These are phyloP conservation scores for Conringia planisiliqua DNA, from an alignment of 345 rosid species.

Conservation along the genomic window DNA sequence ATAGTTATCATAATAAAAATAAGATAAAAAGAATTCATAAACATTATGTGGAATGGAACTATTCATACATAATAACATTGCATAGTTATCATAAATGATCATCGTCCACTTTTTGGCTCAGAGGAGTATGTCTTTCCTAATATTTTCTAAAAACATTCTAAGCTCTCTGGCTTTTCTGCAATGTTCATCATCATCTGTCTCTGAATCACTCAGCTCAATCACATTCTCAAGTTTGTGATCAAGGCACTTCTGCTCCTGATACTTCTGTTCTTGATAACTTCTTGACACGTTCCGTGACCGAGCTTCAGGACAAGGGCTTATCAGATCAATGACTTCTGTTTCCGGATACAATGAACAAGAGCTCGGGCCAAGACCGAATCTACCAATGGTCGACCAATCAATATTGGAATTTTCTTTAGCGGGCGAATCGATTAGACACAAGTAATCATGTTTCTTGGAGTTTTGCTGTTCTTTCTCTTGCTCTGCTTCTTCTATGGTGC, in stretches of 20 bases:
- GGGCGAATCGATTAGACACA: constrained; percentile 27
- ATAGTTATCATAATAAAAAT: no score
- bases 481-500: constrained; percentile 30
- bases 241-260: constrained; percentile 23
- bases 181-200: constrained; percentile 54
- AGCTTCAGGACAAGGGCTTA: constrained; percentile 59
- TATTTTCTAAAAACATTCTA: constrained; percentile 53
- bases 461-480: constrained; percentile 21
- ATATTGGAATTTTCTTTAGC: neutral
- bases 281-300: constrained; percentile 21
- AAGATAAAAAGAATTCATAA: neutral
- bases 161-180: constrained; percentile 60
- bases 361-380: neutral
- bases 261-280: constrained; percentile 25
- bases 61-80: neutral
- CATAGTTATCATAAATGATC: constrained; percentile 1
- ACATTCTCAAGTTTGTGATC: constrained; percentile 29
- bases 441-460: constrained; percentile 15
- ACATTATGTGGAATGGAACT: neutral
- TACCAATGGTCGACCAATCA: constrained; percentile 1
- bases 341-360: constrained; percentile 11
- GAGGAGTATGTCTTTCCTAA: constrained; percentile 41
- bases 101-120: constrained; percentile 24
- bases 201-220: constrained; percentile 74
- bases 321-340: constrained; percentile 64